These are phyloP conservation scores for Luzula sylvatica DNA, from an alignment of 176 grass and related monocot species.

Conservation along the genomic window DNA sequence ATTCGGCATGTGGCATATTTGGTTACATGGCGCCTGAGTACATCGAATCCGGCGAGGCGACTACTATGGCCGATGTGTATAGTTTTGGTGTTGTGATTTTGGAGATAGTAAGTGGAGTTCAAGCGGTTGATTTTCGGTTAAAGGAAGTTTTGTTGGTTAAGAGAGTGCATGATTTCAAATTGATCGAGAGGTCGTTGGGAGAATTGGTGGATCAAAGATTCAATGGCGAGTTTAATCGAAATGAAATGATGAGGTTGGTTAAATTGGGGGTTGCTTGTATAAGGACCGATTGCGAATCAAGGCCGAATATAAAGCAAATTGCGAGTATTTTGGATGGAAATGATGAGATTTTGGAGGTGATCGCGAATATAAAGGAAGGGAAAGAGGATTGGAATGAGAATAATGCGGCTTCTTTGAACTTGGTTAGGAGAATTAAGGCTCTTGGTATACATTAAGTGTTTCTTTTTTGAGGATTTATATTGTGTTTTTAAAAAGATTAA, in stretches of 20 bases:
- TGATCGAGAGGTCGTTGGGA: slow-evolving; percentile 21
- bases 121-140: slow-evolving; percentile 53
- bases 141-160: slow-evolving; percentile 65
- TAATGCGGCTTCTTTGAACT: slow-evolving; percentile 35
- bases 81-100: slow-evolving; percentile 75
- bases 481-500: too few relatives aligned
- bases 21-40: slow-evolving; percentile 93
- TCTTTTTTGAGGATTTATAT: background rate
- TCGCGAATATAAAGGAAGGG: slow-evolving; percentile 30
- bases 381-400: slow-evolving; percentile 36
- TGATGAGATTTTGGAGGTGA: slow-evolving; percentile 35
- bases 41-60: slow-evolving; percentile 59
- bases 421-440: slow-evolving; percentile 60
- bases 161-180: slow-evolving; percentile 23
- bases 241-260: slow-evolving; percentile 37
- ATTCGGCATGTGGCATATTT: slow-evolving; percentile 61
- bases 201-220: slow-evolving; percentile 45
- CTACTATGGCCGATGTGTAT: slow-evolving; percentile 74
- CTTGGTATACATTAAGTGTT: slow-evolving; percentile 70
- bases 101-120: slow-evolving; percentile 52
- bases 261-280: slow-evolving; percentile 64
- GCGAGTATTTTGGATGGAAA: slow-evolving; percentile 75
- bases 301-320: slow-evolving; percentile 66
- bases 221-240: slow-evolving; percentile 23
- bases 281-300: slow-evolving; percentile 27